phyloP scores from a whole-genome alignment of 2,329 filamentous ascomycete genomes.

The Colletotrichum destructivum region DNA sequence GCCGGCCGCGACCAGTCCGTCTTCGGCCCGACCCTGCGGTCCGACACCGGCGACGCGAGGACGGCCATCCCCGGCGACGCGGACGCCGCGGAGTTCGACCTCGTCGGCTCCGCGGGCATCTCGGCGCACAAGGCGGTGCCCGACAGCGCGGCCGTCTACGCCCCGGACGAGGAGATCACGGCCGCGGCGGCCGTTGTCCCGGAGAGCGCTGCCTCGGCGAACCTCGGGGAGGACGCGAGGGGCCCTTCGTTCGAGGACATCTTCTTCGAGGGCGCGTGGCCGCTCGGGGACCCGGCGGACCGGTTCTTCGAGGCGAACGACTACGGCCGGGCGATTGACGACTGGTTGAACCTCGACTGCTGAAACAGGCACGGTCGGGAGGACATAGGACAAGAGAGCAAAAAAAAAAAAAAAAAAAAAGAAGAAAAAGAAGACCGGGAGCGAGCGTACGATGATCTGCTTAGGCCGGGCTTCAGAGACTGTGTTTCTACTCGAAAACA shows the following conservation, averaged over 20 bases:
- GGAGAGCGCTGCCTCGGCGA: not conserved
- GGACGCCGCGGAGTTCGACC: constrained; percentile 51
- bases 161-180: constrained; percentile 48
- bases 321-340: constrained; percentile 53
- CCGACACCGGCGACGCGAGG: constrained; percentile 10
- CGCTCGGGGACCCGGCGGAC: constrained; percentile 46
- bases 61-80: not conserved
- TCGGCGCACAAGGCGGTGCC: constrained; percentile 56
- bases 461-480: too few relatives aligned
- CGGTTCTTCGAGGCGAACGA: constrained; percentile 53
- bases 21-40: constrained; percentile 42
- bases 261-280: constrained; percentile 45
- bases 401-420: not conserved
- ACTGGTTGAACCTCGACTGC: constrained; percentile 48
- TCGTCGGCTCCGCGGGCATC: constrained; percentile 56
- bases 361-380: not conserved
- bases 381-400: too few relatives aligned
- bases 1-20: constrained; percentile 46
- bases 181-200: constrained; percentile 15
- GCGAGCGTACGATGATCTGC: too few relatives aligned
- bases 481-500: too few relatives aligned
- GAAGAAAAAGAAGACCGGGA: too few relatives aligned
- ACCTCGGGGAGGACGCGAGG: not conserved
- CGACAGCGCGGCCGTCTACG: constrained; percentile 52
- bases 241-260: constrained; percentile 41